phyloP scores from a whole-genome alignment of 2,329 filamentous ascomycete genomes.

The Rhexocercosporidium sp. region DNA sequence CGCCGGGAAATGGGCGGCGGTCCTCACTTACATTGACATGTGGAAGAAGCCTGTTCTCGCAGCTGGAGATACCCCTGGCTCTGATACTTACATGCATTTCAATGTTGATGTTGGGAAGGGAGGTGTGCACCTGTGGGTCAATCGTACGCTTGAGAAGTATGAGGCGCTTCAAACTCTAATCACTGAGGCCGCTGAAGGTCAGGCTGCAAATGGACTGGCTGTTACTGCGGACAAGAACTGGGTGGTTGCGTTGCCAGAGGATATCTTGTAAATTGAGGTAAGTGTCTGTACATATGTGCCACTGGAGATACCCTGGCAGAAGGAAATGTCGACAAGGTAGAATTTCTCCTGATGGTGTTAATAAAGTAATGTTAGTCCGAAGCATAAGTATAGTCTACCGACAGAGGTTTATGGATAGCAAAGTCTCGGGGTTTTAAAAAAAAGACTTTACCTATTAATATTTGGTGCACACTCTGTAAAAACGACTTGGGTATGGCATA shows the following conservation, averaged over 20 bases:
- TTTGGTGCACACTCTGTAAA: too few relatives aligned
- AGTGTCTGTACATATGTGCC: neutral
- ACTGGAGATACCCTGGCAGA: neutral
- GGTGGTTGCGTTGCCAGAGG: conserved; percentile 6
- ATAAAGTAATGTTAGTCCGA: neutral
- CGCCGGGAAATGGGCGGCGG: conserved; percentile 16
- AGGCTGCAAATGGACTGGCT: neutral
- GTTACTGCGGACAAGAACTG: conserved; percentile 17
- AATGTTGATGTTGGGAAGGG: conserved; percentile 18
- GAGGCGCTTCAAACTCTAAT: conserved; percentile 11
- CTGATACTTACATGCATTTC: conserved; percentile 20
- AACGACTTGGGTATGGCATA: too few relatives aligned
- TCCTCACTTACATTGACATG: conserved; percentile 15
- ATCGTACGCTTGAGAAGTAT: conserved; percentile 1
- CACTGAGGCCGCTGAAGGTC: neutral
- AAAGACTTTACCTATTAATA: too few relatives aligned
- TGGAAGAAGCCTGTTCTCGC: conserved; percentile 20
- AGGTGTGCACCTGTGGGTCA: conserved; percentile 15
- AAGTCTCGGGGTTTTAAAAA: too few relatives aligned
- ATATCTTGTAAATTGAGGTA: conserved; percentile 7
- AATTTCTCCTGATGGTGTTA: neutral
- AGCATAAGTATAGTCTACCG: too few relatives aligned
- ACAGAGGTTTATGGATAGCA: too few relatives aligned
- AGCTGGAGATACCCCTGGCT: conserved; percentile 18
- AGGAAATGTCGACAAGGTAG: neutral